Percentiles rank a stretch among this genome's conserved stretches.
Evolutionary conservation across 2,329 filamentous ascomycete species (phyloP).

Genomic region (Domatiomyces globalis): DNA sequence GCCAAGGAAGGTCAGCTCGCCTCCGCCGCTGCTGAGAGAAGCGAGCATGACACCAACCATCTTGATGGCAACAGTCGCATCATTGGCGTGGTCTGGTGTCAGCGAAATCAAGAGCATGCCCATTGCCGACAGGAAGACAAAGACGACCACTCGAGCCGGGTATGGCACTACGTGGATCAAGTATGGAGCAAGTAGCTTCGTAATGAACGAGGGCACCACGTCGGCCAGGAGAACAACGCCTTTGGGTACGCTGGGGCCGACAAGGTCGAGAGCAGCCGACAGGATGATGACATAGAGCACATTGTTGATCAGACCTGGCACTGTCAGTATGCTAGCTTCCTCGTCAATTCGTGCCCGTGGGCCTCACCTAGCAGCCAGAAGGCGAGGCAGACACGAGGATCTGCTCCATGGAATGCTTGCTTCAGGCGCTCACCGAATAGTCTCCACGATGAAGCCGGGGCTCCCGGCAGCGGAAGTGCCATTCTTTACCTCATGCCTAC

Average conservation of each 20-base stretch:
- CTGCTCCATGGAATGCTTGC: conserved; percentile 50
- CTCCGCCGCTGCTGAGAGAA: conserved; percentile 70
- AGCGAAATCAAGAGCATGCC: conserved; percentile 86
- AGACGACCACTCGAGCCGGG: conserved; percentile 54
- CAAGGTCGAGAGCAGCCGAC: conserved; percentile 85
- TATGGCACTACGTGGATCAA: conserved; percentile 86
- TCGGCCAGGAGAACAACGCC: conserved; percentile 85
- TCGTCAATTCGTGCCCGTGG: background rate
- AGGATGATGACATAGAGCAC: conserved; percentile 96
- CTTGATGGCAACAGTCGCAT: conserved; percentile 52
- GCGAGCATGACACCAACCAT: conserved; percentile 72
- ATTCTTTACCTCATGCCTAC: conserved; percentile 6
- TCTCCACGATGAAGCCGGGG: conserved; percentile 56
- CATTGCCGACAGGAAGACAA: conserved; percentile 58
- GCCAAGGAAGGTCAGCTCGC: conserved; percentile 80
- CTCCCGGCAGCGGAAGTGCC: conserved; percentile 41
- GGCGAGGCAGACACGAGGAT: conserved; percentile 58
- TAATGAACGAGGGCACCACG: conserved; percentile 75
- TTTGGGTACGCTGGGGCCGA: conserved; percentile 74
- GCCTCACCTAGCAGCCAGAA: conserved; percentile 85
- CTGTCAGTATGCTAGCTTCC: conserved; percentile 2
- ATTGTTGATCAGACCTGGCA: conserved; percentile 77
- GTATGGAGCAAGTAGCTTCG: conserved; percentile 81
- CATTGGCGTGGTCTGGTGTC: conserved; percentile 47
- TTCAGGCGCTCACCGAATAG: conserved; percentile 53